These are phyloP conservation scores for Lipomyces japonicus DNA, from an alignment of 805 yeast genomes.

Conservation along the genomic window DNA sequence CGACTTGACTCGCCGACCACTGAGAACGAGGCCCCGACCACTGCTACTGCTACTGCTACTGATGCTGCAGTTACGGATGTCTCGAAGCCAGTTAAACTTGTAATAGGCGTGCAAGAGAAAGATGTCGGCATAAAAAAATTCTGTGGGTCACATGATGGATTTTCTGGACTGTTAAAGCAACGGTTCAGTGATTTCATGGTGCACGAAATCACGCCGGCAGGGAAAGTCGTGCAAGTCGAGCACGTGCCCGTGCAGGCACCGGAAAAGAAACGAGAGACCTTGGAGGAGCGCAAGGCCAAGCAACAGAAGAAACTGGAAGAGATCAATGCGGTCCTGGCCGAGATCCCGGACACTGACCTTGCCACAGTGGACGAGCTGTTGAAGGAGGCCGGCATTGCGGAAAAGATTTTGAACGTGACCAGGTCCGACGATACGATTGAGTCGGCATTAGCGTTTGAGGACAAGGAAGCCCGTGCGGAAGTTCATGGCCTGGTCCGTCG, in stretches of 20 bases:
- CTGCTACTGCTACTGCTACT: neutral
- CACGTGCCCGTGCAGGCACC: slow-evolving; percentile 62
- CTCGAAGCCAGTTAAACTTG: no score
- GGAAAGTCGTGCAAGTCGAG: slow-evolving; percentile 65
- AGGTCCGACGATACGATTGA: neutral
- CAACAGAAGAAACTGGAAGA: slow-evolving; percentile 32
- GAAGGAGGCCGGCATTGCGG: slow-evolving; percentile 56
- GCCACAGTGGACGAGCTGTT: slow-evolving; percentile 52
- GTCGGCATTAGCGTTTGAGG: slow-evolving; percentile 48
- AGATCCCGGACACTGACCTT: neutral
- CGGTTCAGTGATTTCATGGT: slow-evolving; percentile 85
- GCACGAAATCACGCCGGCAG: slow-evolving; percentile 71
- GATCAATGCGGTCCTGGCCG: slow-evolving; percentile 28
- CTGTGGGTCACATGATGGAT: slow-evolving; percentile 58
- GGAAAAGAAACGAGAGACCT: slow-evolving; percentile 44
- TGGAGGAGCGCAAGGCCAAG: slow-evolving; percentile 36
- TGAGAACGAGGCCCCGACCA: neutral
- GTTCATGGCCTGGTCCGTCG: slow-evolving; percentile 73
- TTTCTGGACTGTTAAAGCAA: slow-evolving; percentile 76
- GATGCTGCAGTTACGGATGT: no score
- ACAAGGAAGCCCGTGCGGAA: slow-evolving; percentile 69
- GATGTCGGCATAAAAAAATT: slow-evolving; percentile 88
- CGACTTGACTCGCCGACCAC: neutral
- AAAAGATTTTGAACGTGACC: slow-evolving; percentile 1
- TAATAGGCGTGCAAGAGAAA: slow-evolving; percentile 41